Base-by-base conservation (phyloP, 2,329 filamentous ascomycete genomes). In the Hymenoscyphus infarciens region DNA sequence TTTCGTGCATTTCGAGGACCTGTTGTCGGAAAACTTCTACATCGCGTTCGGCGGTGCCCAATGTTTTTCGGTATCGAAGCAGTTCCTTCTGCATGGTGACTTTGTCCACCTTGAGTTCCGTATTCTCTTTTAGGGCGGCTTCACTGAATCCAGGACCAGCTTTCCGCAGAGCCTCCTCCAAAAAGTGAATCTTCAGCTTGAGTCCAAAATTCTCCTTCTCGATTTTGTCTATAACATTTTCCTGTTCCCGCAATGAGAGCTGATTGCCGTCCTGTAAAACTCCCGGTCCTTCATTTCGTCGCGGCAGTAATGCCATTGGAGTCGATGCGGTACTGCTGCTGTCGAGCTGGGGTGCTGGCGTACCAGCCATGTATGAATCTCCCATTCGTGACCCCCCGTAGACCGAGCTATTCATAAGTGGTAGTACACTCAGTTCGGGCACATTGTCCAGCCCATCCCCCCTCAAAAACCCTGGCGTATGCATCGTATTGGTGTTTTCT, bases 171-270 rank as follows among this genome's bases (percentile, higher is more conserved):
- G 91, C 91, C 70, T 98, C 92, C 75, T 99, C 92, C 61, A 99
- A 83, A 75, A 96, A 99, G 76, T 98, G 92, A 60, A 98, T 97
- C 76, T 97, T 97, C 70, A 98, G 83, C 77, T 98, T 98, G 60
- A 99, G 82, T 27, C 92, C 92, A 74, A 98, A 99, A 74, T 99
- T 99, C 74, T 98, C 95, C 79, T 99, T 99, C 74, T 97, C 92
- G 70, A 99, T 94, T 73, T 91, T 91, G 78, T 97, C 91, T 70
- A 99, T 94, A 68, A 95, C 90, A 69, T 92, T 92, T 77, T 98
- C 95, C 76, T 99, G 95, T 74, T 99, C 95, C 65, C 92, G 88
- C 63, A 99, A 77, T 1, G 95, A 97, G 69, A 97, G 83, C 73
- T 96, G 89, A 70, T 97, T 97, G 22, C 92, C 92, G 70, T 95